Base-by-base conservation (phyloP, 176 grass and related monocot genomes). In the Coix lacrymajobi region DNA sequence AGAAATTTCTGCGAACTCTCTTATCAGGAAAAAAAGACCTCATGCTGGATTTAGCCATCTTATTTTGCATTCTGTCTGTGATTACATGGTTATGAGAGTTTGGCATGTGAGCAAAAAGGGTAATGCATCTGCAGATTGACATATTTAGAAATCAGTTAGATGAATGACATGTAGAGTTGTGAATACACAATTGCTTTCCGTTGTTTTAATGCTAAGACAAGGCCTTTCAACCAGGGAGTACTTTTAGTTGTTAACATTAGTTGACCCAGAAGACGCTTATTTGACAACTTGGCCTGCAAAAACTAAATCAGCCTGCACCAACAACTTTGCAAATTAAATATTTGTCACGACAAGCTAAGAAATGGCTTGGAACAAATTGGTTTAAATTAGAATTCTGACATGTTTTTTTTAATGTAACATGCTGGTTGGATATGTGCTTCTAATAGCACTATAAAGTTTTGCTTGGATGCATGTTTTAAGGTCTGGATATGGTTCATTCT, bases 291-390 rank as follows among this genome's bases (percentile, higher is more conserved):
- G 40, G 8, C 24, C n/a, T 34, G 8, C 24, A 70, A 49, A 77
- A 19, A 61, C 5, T 36, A 37, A 19, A 61, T 76, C 5, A n/a
- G 51, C 71, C 15, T 46, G 49, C 30, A 11, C 63, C 43, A 28
- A 54, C 22, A 79, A 20, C 32, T n/a, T 16, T 17, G 31, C 58
- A 52, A 45, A 32, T 37, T 16, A 75, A 73, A 79, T 8, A 67
- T 75, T 86, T 81, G 22, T 5, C 29, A 69, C 76, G n/a, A 22
- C 40, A 58, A 75, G 78, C 61, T 68, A 39, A 87, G 66, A 65
- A 44, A 51, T 34, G 36, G 52, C 24, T 26, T 46, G 37, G 13
- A 70, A 46, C 20, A 79, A n/a, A 63, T 85, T 11, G 62, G 36
- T 66, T 67, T 75, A 45, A 72, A 79, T 30, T 63, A 25, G 44